phyloP scores from a whole-genome alignment of 164 flowering plant genomes.

The Liquidambar formosana region DNA sequence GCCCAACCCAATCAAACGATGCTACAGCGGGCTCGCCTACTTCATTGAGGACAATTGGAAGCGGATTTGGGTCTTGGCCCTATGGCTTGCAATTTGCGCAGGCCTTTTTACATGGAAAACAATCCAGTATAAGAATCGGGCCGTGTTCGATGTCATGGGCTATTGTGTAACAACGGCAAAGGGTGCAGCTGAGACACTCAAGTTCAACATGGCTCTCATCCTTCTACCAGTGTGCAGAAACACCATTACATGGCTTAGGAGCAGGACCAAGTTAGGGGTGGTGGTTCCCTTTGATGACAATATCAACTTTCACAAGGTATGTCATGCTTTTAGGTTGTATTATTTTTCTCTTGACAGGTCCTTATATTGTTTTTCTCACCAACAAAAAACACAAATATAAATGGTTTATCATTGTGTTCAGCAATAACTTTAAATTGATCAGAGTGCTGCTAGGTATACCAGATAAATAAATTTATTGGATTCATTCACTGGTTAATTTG shows the following conservation, averaged over 20 bases:
- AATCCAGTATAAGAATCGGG: conserved; percentile 43
- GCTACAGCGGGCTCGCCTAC: conserved; percentile 31
- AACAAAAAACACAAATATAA: too few relatives aligned
- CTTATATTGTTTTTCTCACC: too few relatives aligned
- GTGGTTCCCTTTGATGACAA: conserved; percentile 72
- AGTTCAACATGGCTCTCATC: conserved; percentile 76
- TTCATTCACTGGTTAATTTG: too few relatives aligned
- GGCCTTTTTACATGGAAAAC: conserved; percentile 46
- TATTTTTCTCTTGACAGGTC: too few relatives aligned
- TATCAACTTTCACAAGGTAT: conserved; percentile 72
- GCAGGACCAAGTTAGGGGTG: conserved; percentile 59
- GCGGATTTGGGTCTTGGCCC: conserved; percentile 34
- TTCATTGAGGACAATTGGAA: conserved; percentile 42
- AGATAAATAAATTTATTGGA: too few relatives aligned
- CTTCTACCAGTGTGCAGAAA: conserved; percentile 75
- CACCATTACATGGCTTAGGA: conserved; percentile 77
- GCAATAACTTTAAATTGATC: too few relatives aligned
- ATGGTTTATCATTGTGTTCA: too few relatives aligned
- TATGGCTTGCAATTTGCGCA: conserved; percentile 27
- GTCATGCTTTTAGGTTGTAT: too few relatives aligned
- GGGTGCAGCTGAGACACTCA: conserved; percentile 66
- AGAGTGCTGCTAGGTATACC: too few relatives aligned
- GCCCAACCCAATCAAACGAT: conserved; percentile 28
- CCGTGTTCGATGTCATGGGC: conserved; percentile 56
- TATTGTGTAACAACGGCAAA: conserved; percentile 65